Percentiles rank a stretch among this genome's conserved stretches.
Evolutionary conservation across 208 protist species (phyloP).

Genomic region (Acanthamoeba castellanii): DNA sequence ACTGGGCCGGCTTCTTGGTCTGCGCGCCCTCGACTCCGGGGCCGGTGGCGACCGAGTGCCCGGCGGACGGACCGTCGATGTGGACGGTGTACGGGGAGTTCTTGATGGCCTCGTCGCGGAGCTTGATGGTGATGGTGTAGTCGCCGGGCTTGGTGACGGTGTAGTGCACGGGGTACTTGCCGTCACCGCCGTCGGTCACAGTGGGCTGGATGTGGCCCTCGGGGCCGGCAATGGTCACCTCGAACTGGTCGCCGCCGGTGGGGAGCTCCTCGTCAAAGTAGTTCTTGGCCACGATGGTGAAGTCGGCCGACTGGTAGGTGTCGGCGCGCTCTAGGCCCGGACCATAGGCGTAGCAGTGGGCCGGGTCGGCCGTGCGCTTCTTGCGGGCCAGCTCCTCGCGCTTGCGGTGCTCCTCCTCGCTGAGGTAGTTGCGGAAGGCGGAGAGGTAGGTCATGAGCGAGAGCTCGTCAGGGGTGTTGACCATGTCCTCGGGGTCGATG

Average conservation of each 20-base stretch:
- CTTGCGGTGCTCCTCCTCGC: conserved; percentile 71
- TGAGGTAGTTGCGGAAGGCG: conserved; percentile 82
- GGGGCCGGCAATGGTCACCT: conserved; percentile 78
- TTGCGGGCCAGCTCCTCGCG: conserved; percentile 72
- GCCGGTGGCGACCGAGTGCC: conserved; percentile 58
- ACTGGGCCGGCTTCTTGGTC: conserved; percentile 36
- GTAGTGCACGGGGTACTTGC: conserved; percentile 83
- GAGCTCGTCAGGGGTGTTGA: conserved; percentile 82
- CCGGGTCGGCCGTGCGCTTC: conserved; percentile 68
- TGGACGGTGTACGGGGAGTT: conserved; percentile 73
- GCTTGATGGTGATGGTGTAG: conserved; percentile 79
- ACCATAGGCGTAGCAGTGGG: conserved; percentile 72
- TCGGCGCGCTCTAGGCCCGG: conserved; percentile 75
- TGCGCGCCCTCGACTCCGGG: conserved; percentile 66
- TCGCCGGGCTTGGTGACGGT: conserved; percentile 78
- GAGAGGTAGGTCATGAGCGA: conserved; percentile 87
- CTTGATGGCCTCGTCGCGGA: conserved; percentile 73
- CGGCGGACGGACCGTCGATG: conserved; percentile 45
- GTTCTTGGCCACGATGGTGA: conserved; percentile 84
- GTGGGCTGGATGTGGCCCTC: conserved; percentile 76
- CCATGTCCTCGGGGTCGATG: conserved; percentile 81
- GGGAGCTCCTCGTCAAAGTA: conserved; percentile 82
- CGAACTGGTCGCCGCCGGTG: conserved; percentile 83
- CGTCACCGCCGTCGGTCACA: conserved; percentile 82
- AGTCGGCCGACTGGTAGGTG: conserved; percentile 73